A percentile compares a stretch with the other conserved stretches of the same genome.
These are phyloP conservation scores for Oryza meyeriana DNA, from an alignment of 176 grass and related monocot genomes.

Conservation along the genomic window DNA sequence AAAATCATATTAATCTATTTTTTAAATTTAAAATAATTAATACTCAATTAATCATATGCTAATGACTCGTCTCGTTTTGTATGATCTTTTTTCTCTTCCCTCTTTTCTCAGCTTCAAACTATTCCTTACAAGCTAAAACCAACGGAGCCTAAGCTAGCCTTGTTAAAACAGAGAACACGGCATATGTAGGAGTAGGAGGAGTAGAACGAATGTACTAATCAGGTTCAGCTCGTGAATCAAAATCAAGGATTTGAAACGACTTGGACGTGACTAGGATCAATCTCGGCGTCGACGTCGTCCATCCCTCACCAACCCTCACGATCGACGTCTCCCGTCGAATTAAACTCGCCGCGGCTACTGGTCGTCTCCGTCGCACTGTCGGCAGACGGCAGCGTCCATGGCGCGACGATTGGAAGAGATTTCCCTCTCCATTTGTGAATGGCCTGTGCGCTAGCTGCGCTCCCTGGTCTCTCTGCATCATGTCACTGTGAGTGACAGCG, in stretches of 20 bases:
- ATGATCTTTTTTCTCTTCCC: too few species aligned
- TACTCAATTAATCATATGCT: too few species aligned
- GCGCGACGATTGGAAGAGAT: background rate
- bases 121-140: too few species aligned
- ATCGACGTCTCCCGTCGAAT: background rate
- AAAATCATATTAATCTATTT: too few species aligned
- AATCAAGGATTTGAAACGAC: background rate
- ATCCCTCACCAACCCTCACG: slow-evolving; percentile 6
- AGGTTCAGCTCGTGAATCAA: background rate
- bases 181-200: background rate
- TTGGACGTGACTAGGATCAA: background rate
- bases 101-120: too few species aligned
- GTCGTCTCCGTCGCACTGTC: background rate
- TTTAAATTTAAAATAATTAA: too few species aligned
- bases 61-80: too few species aligned
- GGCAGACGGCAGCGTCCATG: background rate
- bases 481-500: background rate
- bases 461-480: too few species aligned
- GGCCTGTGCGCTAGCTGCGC: too few species aligned
- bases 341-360: background rate
- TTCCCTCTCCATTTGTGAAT: background rate
- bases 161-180: background rate
- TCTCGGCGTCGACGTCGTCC: background rate
- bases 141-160: too few species aligned
- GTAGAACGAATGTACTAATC: background rate